Evolutionary conservation across 2,329 filamentous ascomycete species (phyloP), one percentile per base, ranked within the genome.

Genomic region (Metarhizium robertsii): DNA sequence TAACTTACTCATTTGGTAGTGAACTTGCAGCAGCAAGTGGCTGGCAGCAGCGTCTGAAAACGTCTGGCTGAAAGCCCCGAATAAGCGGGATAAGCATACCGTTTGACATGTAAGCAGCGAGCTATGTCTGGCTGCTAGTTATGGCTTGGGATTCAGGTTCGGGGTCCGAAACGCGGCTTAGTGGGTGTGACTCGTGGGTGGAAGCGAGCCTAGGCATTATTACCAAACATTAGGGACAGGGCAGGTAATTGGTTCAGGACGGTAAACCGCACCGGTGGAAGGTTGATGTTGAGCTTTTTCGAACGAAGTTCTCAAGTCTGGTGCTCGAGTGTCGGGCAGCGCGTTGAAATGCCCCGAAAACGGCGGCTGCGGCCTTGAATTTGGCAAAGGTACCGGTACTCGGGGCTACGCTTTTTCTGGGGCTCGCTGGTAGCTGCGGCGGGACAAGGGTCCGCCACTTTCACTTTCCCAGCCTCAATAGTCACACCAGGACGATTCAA

Each of bases 401-500:
- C 3, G 25, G 3, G 25, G 25, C 25, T 25, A 25, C 25, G 38
- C 38, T 40, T 40, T 40, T 34, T 29, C 20, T n/a, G n/a, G 30
- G 49, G 32, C 10, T 34, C n/a, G n/a, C 32, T 48, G 42, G 29
- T 25, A 46, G 25, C 38, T 42, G 49, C 32, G 18, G 50, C 32
- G 29, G 45, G 30, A 45, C 45, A 48, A 34, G 54, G 50, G n/a
- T 53, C 30, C 36, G 47, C 53, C 36, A 32, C 53, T 43, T 29
- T 29, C 5, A 14, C n/a, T 16, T 30, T 8, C 4, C 42, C 18
- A 45, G 42, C 42, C 42, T 48, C 45, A 48, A 48, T 48, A 14
- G 20, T 48, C 8, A 20, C 7, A 20, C 42, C 18, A 10, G 25
- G 50, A 32, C 50, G 34, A 56, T 53, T 56, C 54, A 56, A 56